phyloP scores from a whole-genome alignment of 768 basidiomycete species.

The Kondoa malvinella region DNA sequence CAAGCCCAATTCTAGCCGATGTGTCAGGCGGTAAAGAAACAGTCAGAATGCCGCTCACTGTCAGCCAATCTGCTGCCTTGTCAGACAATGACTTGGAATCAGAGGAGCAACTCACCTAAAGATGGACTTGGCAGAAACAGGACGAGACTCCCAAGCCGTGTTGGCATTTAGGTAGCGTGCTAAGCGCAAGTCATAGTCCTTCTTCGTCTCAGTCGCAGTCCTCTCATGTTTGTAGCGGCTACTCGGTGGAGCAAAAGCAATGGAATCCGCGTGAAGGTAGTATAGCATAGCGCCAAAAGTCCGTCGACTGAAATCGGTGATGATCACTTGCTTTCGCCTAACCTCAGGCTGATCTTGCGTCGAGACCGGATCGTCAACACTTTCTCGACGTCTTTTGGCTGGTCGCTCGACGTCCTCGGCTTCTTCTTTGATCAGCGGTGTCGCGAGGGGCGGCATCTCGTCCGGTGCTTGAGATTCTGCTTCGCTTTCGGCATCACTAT shows the following conservation, averaged over 20 bases:
- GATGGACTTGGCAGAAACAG: not conserved
- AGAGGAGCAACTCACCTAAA: not conserved
- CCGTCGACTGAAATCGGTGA: not conserved
- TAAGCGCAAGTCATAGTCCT: not conserved
- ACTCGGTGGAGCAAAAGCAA: not conserved
- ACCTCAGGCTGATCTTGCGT: not conserved
- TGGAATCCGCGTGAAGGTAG: not conserved
- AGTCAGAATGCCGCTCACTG: too few relatives aligned
- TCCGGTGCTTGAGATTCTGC: too few relatives aligned
- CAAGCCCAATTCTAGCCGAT: not conserved
- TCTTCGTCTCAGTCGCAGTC: not conserved
- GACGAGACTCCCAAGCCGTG: not conserved
- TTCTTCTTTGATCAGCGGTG: too few relatives aligned
- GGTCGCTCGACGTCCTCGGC: too few relatives aligned
- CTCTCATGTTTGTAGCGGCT: not conserved
- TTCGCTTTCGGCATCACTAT: not conserved
- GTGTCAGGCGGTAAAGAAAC: too few relatives aligned
- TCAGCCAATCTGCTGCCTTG: not conserved
- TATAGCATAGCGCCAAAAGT: not conserved
- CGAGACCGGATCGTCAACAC: too few relatives aligned
- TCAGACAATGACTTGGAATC: not conserved
- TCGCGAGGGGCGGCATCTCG: too few relatives aligned
- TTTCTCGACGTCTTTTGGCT: too few relatives aligned
- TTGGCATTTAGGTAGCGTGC: not conserved
- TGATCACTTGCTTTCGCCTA: not conserved